Conservation (phyloP, 148 eudicot species). For the Rhododendron williamsianum region DNA sequence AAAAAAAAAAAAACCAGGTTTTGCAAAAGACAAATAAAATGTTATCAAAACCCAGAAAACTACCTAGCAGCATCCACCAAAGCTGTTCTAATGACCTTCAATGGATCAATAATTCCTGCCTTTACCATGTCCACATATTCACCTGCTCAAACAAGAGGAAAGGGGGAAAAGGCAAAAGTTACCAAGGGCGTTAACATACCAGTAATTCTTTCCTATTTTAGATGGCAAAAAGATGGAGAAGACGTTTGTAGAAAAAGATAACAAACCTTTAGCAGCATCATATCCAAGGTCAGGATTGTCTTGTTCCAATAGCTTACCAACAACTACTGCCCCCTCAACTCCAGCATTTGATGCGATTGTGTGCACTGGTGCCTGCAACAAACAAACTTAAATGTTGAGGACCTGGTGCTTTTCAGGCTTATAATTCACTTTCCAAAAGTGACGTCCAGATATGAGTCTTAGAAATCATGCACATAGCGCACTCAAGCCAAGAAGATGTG, state of each 20-base stretch:
- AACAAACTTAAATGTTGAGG: background rate
- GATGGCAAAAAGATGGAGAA: background rate
- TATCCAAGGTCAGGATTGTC: constrained; percentile 84
- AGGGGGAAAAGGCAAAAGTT: background rate
- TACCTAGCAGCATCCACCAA: constrained; percentile 89
- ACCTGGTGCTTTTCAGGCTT: background rate
- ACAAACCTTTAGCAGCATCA: constrained; percentile 87
- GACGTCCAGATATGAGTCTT: background rate
- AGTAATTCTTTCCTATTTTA: background rate
- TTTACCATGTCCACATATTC: constrained; percentile 89
- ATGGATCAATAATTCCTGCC: constrained; percentile 82
- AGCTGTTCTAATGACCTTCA: constrained; percentile 91
- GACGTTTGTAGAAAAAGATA: background rate
- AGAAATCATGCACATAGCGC: background rate
- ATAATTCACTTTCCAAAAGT: background rate
- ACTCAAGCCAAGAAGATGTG: background rate
- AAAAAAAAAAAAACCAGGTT: background rate
- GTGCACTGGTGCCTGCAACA: constrained; percentile 67
- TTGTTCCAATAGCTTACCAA: constrained; percentile 86
- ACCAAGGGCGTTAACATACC: background rate
- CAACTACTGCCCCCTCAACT: constrained; percentile 83
- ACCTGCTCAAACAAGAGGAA: constrained; percentile 36
- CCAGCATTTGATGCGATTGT: constrained; percentile 94
- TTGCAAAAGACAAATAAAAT: background rate
- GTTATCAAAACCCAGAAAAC: background rate